A percentile compares a stretch with the other conserved stretches of the same genome.
Conservation (phyloP, 1,284 basidiomycete species). For the Apiotrichum brassicae region DNA sequence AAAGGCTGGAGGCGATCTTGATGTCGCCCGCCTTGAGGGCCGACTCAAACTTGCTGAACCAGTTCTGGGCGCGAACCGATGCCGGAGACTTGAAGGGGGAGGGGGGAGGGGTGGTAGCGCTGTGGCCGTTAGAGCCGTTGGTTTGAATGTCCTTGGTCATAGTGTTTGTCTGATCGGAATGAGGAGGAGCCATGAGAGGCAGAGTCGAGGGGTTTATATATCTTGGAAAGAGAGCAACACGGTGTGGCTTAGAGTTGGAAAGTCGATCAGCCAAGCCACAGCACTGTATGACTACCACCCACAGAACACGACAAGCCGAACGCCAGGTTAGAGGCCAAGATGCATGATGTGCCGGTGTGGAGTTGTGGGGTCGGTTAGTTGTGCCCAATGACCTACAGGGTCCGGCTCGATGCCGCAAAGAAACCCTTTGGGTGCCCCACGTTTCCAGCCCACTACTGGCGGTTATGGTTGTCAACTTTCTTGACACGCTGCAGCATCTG, state of each 20-base stretch:
- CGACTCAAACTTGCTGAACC: constrained; percentile 10
- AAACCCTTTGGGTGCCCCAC: no score
- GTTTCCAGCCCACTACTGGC: no score
- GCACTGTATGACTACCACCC: no score
- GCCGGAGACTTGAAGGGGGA: background rate
- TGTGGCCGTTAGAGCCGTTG: background rate
- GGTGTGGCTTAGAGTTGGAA: background rate
- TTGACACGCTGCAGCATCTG: no score
- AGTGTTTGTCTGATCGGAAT: background rate
- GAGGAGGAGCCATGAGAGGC: background rate
- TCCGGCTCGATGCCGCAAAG: no score
- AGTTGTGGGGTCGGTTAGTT: no score
- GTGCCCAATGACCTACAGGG: no score
- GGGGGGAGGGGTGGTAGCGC: background rate
- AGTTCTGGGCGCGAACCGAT: constrained; percentile 5
- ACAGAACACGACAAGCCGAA: no score
- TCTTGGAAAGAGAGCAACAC: background rate
- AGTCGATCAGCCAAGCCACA: no score
- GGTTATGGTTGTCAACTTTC: no score
- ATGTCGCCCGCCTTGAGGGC: constrained; percentile 56
- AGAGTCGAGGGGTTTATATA: background rate
- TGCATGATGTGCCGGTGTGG: no score
- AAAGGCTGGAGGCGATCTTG: constrained; percentile 86
- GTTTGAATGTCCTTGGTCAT: constrained; percentile 7
- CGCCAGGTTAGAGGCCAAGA: no score